A percentile compares a stretch with the other conserved stretches of the same genome.
These are phyloP conservation scores for Calocera viscosa DNA, from an alignment of 768 basidiomycete genomes.

Conservation along the genomic window DNA sequence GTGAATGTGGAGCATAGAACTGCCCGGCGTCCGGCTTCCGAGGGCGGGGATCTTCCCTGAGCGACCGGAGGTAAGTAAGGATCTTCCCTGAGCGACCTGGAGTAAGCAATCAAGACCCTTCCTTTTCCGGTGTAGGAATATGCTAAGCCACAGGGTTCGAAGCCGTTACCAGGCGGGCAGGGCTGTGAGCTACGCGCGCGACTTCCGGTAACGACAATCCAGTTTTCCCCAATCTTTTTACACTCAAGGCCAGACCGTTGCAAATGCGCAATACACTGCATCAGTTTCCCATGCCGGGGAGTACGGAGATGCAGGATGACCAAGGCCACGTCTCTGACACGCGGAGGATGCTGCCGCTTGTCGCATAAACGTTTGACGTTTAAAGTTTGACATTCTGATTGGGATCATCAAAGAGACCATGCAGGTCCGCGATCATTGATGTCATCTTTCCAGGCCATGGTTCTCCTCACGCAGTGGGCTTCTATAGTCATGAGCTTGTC, in stretches of 20 bases:
- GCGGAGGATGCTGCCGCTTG: no score
- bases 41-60: neutral
- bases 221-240: neutral
- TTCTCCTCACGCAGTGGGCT: neutral
- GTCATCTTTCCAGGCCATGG: neutral
- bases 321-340: no score
- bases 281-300: no score
- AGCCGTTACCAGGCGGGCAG: neutral
- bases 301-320: no score
- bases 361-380: neutral
- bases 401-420: slow-evolving; percentile 5
- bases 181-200: neutral
- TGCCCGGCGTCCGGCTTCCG: neutral
- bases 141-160: neutral
- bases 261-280: no score
- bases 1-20: slow-evolving; percentile 2
- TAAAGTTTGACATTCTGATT: slow-evolving; percentile 1
- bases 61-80: neutral
- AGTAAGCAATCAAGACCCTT: neutral
- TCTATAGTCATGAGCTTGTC: neutral
- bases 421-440: neutral
- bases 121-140: neutral
- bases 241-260: no score
- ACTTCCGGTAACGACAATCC: neutral
- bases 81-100: neutral